Percentiles rank a stretch among this genome's conserved stretches.
Evolutionary conservation across 75 land plant species (phyloP).

Genomic region (Larix kaempferi): DNA sequence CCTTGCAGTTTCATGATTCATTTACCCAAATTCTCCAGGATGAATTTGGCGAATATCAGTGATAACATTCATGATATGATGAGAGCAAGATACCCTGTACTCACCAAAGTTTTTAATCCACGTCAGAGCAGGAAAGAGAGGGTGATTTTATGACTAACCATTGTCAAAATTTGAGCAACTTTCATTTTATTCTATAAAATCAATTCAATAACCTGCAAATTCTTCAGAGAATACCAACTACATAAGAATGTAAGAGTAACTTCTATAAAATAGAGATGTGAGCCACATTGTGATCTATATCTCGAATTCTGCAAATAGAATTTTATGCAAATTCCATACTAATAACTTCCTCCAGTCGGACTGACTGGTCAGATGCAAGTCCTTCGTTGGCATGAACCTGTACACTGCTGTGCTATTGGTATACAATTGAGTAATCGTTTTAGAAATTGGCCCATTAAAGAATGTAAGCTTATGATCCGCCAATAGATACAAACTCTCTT

Average conservation of each 20-base stretch:
- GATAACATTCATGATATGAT: neutral
- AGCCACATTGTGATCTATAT: neutral
- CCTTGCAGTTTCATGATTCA: too few relatives aligned
- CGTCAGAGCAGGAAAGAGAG: neutral
- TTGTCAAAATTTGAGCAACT: neutral
- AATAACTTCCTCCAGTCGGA: neutral
- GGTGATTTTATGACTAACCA: neutral
- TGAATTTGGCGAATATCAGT: neutral
- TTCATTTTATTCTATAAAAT: neutral
- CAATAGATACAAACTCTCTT: neutral
- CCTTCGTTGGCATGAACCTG: neutral
- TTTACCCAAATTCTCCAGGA: too few relatives aligned
- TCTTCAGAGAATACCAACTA: conserved; percentile 2
- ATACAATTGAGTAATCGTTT: neutral
- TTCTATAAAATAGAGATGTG: neutral
- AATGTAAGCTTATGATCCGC: neutral
- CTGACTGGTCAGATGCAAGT: neutral
- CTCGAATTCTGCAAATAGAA: neutral
- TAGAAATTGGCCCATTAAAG: neutral
- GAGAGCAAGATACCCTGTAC: neutral
- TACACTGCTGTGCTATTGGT: neutral
- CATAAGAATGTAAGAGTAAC: neutral
- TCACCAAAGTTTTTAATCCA: neutral
- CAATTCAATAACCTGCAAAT: neutral
- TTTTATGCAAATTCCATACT: neutral